Conservation (phyloP, 805 yeast genomes). For the Candida vaughaniae region DNA sequence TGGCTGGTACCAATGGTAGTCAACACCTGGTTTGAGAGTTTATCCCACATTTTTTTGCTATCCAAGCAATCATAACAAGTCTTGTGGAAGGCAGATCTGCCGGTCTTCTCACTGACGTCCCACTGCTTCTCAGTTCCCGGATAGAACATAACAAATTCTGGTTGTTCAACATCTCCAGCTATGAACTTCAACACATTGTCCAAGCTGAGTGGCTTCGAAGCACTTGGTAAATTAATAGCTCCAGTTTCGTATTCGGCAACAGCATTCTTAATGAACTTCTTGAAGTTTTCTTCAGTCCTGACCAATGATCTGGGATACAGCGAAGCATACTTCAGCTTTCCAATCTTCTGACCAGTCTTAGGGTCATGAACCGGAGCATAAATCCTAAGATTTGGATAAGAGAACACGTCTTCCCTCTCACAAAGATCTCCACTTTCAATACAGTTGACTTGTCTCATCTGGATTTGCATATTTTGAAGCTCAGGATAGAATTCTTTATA, state of each 20-base stretch:
- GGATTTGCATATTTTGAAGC: constrained; percentile 43
- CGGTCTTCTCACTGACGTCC: constrained; percentile 26
- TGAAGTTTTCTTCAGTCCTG: constrained; percentile 49
- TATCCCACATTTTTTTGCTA: constrained; percentile 57
- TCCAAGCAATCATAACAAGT: constrained; percentile 50
- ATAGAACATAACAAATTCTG: constrained; percentile 64
- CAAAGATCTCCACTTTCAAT: constrained; percentile 86
- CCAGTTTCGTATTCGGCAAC: constrained; percentile 44
- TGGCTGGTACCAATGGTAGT: constrained; percentile 48
- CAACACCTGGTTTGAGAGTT: constrained; percentile 48
- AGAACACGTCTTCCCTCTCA: constrained; percentile 55
- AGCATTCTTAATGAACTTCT: constrained; percentile 54
- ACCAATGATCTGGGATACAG: constrained; percentile 48
- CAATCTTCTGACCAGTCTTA: constrained; percentile 23
- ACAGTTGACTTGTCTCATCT: constrained; percentile 81
- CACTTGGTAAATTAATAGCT: constrained; percentile 37
- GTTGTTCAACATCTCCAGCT: constrained; percentile 49
- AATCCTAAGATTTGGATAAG: constrained; percentile 71
- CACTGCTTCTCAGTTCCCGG: constrained; percentile 51
- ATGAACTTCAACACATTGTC: constrained; percentile 47
- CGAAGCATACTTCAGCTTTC: constrained; percentile 31
- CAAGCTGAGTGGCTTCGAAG: constrained; percentile 39
- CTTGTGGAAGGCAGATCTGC: constrained; percentile 34
- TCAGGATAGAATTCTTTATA: constrained; percentile 50
- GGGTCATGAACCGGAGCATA: constrained; percentile 55